Evolutionary conservation across 495 filamentous ascomycete genomes (phyloP), one percentile per base, ranked within the genome.

Genomic region (Lichina pygmaea): DNA sequence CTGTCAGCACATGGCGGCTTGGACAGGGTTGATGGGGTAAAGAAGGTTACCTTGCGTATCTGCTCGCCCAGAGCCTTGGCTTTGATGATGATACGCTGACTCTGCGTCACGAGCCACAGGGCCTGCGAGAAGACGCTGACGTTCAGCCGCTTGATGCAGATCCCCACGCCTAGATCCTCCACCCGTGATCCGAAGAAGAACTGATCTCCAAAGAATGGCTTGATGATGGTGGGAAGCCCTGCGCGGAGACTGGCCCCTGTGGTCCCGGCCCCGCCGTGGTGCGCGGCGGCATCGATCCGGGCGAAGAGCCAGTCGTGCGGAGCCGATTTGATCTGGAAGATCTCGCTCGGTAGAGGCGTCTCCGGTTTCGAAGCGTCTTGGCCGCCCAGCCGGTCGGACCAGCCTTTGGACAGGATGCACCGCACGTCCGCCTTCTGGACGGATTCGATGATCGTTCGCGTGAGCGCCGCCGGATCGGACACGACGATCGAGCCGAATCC

Each of bases 161-260:
- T 77, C 3, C 89, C 89, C 8, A 95, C 86, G 3, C 89, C 86
- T 6, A 97, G 60, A 53, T 93, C 85, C 57, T 94, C 85, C 6
- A 95, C 74, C 0, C 89, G 72, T 11, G 66, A 71, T 2, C 82
- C 89, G 54, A 86, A 95, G 64, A 97, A 97, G 65, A 81, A 93
- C 54, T 97, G 89, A 51, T 97, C 89, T 6, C 89, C 89, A 57
- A 97, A 97, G 60, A 94, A 95, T 0, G 89, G 89, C 49, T 91
- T 86, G 54, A 95, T 75, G 48, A 97, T 84, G 3, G 89, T 95
- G 0, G 89, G 91, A 15, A 94, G 70, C 10, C 89, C 89, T 8
- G 86, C 86, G 44, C 89, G 70, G 37, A 97, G 64, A 55, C 85
- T 93, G 4, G 89, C 91, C 4, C 91, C 89, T 5, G 89, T 97